phyloP scores from a whole-genome alignment of 345 rosid species.

The Syzygium aqueum region DNA sequence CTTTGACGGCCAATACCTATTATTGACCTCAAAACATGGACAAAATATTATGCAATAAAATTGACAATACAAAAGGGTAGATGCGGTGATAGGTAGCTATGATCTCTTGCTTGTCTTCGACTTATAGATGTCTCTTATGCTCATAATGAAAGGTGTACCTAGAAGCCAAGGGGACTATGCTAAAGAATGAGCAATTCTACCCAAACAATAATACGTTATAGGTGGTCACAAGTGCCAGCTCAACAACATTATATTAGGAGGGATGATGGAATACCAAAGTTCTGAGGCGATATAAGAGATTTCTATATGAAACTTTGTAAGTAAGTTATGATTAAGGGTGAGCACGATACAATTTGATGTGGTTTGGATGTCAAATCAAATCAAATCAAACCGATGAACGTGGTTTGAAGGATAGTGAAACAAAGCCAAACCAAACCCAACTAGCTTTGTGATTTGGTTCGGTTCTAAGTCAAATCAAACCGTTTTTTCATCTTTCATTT shows the following conservation, averaged over 20 bases:
- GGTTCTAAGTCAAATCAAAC: not conserved
- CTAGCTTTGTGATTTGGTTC: not conserved
- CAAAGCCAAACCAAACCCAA: not conserved
- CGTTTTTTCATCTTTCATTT: not conserved
- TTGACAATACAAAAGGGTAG: not conserved
- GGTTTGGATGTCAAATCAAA: not conserved
- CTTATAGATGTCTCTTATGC: not conserved
- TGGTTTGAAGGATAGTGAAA: not conserved
- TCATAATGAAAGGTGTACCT: not conserved
- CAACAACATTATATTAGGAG: not conserved
- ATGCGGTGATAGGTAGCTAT: not conserved
- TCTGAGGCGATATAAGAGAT: not conserved
- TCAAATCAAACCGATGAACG: fast-evolving
- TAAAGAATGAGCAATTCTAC: not conserved
- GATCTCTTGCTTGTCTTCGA: not conserved
- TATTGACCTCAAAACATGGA: not conserved
- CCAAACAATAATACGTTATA: not conserved
- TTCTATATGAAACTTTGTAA: not conserved
- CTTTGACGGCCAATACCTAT: not conserved
- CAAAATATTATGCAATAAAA: fast-evolving
- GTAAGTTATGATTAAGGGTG: not conserved
- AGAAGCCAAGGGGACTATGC: not conserved
- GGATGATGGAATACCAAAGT: not conserved
- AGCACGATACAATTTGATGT: not conserved
- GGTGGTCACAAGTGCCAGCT: not conserved